Evolutionary conservation across 768 basidiomycete genomes (phyloP).

Genomic region (Termitomyces sp.): DNA sequence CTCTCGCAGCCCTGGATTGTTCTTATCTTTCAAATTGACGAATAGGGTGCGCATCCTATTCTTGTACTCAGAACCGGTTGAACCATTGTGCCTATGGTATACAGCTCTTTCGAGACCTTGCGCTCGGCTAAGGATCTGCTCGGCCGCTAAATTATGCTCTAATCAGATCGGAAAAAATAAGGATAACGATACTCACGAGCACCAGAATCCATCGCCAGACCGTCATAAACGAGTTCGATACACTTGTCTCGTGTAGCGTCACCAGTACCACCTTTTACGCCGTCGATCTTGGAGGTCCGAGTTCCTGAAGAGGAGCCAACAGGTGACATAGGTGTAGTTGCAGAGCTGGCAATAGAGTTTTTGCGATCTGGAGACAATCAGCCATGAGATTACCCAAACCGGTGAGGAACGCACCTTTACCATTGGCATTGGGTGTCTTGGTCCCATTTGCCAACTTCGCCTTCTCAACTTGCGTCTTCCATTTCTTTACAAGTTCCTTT

Average conservation of each 20-base stretch:
- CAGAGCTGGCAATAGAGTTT: slow-evolving; percentile 24
- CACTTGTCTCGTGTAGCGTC: slow-evolving; percentile 85
- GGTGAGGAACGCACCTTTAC: slow-evolving; percentile 26
- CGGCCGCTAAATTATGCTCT: slow-evolving; percentile 47
- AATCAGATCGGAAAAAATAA: neutral
- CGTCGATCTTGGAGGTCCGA: slow-evolving; percentile 70
- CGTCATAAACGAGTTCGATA: slow-evolving; percentile 86
- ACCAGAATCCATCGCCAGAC: slow-evolving; percentile 77
- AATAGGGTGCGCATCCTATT: slow-evolving; percentile 82
- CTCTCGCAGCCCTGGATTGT: slow-evolving; percentile 82
- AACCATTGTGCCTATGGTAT: slow-evolving; percentile 36
- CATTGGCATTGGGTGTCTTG: slow-evolving; percentile 17
- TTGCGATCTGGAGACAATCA: neutral
- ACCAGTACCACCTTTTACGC: slow-evolving; percentile 51
- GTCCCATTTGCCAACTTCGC: slow-evolving; percentile 33
- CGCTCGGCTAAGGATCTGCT: slow-evolving; percentile 63
- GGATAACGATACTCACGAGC: slow-evolving; percentile 60
- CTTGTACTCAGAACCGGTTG: slow-evolving; percentile 49
- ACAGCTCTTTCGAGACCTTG: slow-evolving; percentile 69
- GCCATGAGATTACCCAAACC: slow-evolving; percentile 2
- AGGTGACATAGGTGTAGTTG: slow-evolving; percentile 35
- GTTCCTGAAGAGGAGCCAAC: slow-evolving; percentile 22
- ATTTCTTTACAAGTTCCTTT: slow-evolving; percentile 88
- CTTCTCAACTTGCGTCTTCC: slow-evolving; percentile 86
- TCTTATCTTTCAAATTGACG: slow-evolving; percentile 94